Conservation (phyloP, 345 rosid genomes). For the Erucastrum elatum region DNA sequence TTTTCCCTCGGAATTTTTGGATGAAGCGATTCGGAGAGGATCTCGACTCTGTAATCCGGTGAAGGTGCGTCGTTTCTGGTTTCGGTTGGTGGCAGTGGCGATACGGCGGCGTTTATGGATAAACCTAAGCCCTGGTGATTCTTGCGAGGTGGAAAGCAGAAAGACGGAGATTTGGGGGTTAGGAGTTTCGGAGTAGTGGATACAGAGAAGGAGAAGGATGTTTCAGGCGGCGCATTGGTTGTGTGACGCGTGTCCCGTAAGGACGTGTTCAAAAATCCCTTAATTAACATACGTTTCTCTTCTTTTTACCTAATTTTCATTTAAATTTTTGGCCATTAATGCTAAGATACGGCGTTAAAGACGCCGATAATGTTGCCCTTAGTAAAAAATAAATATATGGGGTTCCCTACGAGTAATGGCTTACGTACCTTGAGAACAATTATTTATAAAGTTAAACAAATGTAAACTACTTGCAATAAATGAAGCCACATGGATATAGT, state of each 20-base stretch:
- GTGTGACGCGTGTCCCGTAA: no score
- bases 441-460: constrained; percentile 20
- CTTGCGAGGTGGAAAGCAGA: constrained; percentile 27
- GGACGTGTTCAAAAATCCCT: no score
- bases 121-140: constrained; percentile 14
- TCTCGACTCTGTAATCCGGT: constrained; percentile 60
- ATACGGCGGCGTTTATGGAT: constrained; percentile 34
- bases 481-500: constrained; percentile 51
- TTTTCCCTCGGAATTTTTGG: constrained; percentile 87
- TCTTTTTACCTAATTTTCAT: no score
- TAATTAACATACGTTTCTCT: no score
- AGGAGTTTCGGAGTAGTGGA: constrained; percentile 1
- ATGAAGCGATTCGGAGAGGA: constrained; percentile 87
- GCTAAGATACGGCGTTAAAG: no score
- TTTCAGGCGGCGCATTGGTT: constrained; percentile 18
- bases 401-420: constrained; percentile 31
- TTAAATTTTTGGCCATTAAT: no score
- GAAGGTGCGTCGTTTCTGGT: no score
- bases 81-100: no score
- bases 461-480: constrained; percentile 38
- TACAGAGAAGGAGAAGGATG: constrained; percentile 20
- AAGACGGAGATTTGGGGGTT: constrained; percentile 14
- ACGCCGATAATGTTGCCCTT: no score
- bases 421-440: constrained; percentile 34
- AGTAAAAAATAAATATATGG: constrained; percentile 10